Percentiles rank a stretch among this genome's conserved stretches.
These are phyloP conservation scores for Aquilaria agallochum DNA, from an alignment of 441 rosid species.

Conservation along the genomic window DNA sequence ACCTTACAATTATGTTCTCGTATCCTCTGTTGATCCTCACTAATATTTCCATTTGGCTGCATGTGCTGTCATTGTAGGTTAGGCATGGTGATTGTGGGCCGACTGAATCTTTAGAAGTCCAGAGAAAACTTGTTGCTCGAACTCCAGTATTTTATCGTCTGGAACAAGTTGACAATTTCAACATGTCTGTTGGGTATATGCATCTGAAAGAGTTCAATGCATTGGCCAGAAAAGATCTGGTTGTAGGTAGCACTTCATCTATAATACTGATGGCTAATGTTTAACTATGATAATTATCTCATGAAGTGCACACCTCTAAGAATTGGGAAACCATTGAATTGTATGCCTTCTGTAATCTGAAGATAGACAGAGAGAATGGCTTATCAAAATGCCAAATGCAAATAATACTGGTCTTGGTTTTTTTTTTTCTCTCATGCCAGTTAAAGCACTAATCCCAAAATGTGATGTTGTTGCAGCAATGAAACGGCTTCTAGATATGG, in stretches of 20 bases:
- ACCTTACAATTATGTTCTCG: not conserved
- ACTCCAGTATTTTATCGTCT: slow-evolving; percentile 82
- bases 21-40: slow-evolving; percentile 5
- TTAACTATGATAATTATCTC: not conserved
- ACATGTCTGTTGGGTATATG: slow-evolving; percentile 67
- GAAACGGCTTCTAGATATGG: slow-evolving; percentile 88
- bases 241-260: slow-evolving; percentile 51
- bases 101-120: slow-evolving; percentile 57
- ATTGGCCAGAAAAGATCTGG: slow-evolving; percentile 88
- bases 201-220: slow-evolving; percentile 95
- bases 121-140: slow-evolving; percentile 78
- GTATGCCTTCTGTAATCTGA: not conserved
- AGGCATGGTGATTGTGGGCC: slow-evolving; percentile 91
- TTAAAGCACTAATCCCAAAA: not conserved
- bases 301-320: too few species aligned
- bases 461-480: slow-evolving; percentile 46
- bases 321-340: too few species aligned
- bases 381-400: not conserved
- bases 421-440: not conserved
- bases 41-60: slow-evolving; percentile 3
- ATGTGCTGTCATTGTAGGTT: slow-evolving; percentile 44
- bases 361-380: not conserved
- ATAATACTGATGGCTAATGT: not conserved
- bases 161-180: slow-evolving; percentile 68
- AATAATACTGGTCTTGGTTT: not conserved